These are phyloP conservation scores for Venturiaceae sp. DNA, from an alignment of 2,329 filamentous ascomycete genomes.

Conservation along the genomic window DNA sequence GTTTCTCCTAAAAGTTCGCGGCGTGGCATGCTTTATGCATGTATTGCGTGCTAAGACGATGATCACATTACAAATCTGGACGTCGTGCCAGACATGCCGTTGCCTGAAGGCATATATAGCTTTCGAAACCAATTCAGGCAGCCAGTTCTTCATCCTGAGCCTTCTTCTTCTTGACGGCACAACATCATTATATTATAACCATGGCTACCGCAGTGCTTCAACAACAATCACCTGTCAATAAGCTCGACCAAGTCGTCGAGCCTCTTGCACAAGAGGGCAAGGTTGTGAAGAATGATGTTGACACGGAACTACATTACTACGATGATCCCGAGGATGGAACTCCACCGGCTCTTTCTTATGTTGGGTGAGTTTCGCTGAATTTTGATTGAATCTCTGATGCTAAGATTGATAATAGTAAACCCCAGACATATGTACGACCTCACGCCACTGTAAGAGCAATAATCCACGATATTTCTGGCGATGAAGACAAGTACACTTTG, in stretches of 20 bases:
- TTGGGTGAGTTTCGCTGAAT: neutral
- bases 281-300: slow-evolving; percentile 7
- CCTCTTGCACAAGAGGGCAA: neutral
- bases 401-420: neutral
- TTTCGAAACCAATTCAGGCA: too few species aligned
- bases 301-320: slow-evolving; percentile 14
- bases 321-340: slow-evolving; percentile 16
- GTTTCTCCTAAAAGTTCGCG: too few species aligned
- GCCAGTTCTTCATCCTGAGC: neutral
- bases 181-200: neutral
- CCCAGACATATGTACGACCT: neutral
- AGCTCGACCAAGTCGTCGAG: neutral
- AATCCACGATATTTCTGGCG: neutral
- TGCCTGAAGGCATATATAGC: too few species aligned
- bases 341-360: slow-evolving; percentile 13
- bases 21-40: too few species aligned
- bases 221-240: neutral
- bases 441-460: neutral
- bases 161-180: neutral
- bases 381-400: too few species aligned
- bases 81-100: too few species aligned
- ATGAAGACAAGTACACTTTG: slow-evolving; percentile 7
- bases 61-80: too few species aligned
- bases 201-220: slow-evolving; percentile 3
- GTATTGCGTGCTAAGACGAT: too few species aligned